Conservation (phyloP, 345 rosid species). For the Populus simonii region DNA sequence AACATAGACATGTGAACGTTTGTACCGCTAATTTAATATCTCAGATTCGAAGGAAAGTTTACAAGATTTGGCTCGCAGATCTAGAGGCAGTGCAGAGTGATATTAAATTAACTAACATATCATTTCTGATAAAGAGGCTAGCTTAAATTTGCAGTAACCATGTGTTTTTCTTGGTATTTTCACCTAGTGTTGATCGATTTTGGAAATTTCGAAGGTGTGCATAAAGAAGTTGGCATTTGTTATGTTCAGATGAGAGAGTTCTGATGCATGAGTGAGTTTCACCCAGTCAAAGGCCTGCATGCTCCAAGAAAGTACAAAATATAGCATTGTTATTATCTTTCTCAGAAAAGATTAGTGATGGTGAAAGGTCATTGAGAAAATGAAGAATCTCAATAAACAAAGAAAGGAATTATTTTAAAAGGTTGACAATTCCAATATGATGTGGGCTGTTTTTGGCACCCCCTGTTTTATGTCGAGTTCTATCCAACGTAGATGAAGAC, state of each 20-base stretch:
- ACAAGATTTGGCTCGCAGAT: not conserved
- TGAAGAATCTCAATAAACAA: not conserved
- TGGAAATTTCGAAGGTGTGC: not conserved
- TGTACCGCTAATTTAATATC: not conserved
- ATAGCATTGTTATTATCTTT: slow-evolving; percentile 20
- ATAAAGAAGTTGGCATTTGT: not conserved
- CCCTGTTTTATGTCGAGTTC: not conserved
- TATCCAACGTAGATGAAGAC: not conserved
- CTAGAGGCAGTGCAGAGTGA: not conserved
- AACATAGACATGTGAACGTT: not conserved
- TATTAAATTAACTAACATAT: not conserved
- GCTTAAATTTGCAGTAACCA: not conserved
- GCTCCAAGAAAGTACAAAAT: slow-evolving; percentile 27
- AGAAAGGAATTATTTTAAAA: not conserved
- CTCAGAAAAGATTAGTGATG: not conserved
- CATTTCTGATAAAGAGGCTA: not conserved
- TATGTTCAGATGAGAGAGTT: not conserved
- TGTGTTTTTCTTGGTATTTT: not conserved
- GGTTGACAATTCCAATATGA: not conserved
- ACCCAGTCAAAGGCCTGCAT: slow-evolving; percentile 25
- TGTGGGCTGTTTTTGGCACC: not conserved
- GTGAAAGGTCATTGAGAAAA: not conserved
- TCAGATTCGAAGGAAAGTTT: not conserved
- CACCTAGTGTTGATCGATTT: not conserved
- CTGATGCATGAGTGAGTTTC: not conserved